Base-by-base conservation (phyloP, 2,329 filamentous ascomycete genomes). In the Cucurbitaria berberidis region DNA sequence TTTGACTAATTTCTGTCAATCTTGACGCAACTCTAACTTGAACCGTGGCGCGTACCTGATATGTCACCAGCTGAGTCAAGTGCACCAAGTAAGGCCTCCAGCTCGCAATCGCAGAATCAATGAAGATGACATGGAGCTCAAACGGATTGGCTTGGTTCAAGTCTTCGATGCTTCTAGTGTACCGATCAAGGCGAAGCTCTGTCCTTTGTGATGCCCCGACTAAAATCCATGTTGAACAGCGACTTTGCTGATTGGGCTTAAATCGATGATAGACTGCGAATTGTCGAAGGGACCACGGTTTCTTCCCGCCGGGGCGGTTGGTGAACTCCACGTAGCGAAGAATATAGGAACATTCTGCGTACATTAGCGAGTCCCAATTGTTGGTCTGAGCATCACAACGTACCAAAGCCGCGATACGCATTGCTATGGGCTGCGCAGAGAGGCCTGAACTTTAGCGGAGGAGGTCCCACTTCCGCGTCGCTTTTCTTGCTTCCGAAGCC, bases 71-170 rank as follows among this genome's bases (percentile, higher is more conserved):
- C 22, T 50, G 48, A 5, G 51, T 55, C 9, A 61, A 29, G 22
- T 61, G 32, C 8, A 45, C 49, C 10, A 67, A 32, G 44, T 64
- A 67, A 2, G 58, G 59, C 24, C 56, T 52, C 62, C 60, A 66
- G 15, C 55, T 60, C 5, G 50, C 42, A 24, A 67, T 62, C 2
- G 53, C 59, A 15, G 52, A 60, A 27, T 62, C 54, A 1, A 67
- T 45, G 19, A 68, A 63, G 5, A 64, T 61, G 6, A 53, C 43
- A 32, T 68, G 66, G 2, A 68, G 51, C 21, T 67, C 66, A n/a
- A 68, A 64, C 1, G 66, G 66, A 51, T 66, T 62, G 2, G 55
- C 45, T 2, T 36, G 24, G 26, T 29, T 11, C 4, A 39, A 6
- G 27, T 51, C 30, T 26, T 40, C 39, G 15, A 45, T 32, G 18